Conservation (phyloP, 371 early-diverging fungal genomes). For the Actinomucor elegans region DNA sequence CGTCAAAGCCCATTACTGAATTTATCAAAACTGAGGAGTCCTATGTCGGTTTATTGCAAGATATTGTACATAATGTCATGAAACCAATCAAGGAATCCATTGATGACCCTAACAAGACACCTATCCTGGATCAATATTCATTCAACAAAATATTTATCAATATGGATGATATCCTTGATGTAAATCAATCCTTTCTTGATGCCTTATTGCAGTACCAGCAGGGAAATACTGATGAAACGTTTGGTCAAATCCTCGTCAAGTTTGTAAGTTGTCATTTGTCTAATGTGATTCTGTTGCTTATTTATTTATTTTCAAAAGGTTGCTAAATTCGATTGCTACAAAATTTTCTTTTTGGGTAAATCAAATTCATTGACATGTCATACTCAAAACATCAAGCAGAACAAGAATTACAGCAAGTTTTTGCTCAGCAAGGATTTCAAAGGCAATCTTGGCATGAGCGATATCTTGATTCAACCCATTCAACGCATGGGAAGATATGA, state of each 20-base stretch:
- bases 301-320: slow-evolving; percentile 3
- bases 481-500: slow-evolving; percentile 30
- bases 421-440: slow-evolving; percentile 11
- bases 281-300: neutral
- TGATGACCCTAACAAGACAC: slow-evolving; percentile 6
- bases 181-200: slow-evolving; percentile 18
- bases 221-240: slow-evolving; percentile 6
- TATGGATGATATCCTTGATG: slow-evolving; percentile 20
- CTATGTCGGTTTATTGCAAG: slow-evolving; percentile 20
- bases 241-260: slow-evolving; percentile 23
- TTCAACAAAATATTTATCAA: slow-evolving; percentile 30
- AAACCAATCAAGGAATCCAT: slow-evolving; percentile 20
- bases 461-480: slow-evolving; percentile 21
- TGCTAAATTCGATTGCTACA: slow-evolving; percentile 21
- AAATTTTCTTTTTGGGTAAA: slow-evolving; percentile 18
- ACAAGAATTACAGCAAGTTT: slow-evolving; percentile 15
- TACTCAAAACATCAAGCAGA: slow-evolving; percentile 16
- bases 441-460: slow-evolving; percentile 14
- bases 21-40: slow-evolving; percentile 21
- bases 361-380: slow-evolving; percentile 9
- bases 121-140: slow-evolving; percentile 22
- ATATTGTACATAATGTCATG: slow-evolving; percentile 17
- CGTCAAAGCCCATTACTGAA: slow-evolving; percentile 12
- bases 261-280: slow-evolving; percentile 14
- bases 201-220: slow-evolving; percentile 14